Evolutionary conservation across 1,284 basidiomycete genomes (phyloP), one percentile per base, ranked within the genome.

Genomic region (Cryptococcus sp.): DNA sequence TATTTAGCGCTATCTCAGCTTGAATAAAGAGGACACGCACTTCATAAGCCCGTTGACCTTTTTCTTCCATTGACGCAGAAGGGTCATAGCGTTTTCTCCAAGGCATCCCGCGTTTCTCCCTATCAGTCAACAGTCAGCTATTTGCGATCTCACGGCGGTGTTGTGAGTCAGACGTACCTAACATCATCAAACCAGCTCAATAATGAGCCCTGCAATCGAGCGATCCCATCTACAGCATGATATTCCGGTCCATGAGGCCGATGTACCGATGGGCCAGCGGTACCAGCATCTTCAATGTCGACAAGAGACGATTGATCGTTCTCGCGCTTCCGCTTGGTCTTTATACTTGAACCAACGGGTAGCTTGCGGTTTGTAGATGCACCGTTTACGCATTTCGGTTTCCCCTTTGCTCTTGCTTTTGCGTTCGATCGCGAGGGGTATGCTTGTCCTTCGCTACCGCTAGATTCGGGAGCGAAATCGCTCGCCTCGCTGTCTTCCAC

Each of bases 31-130:
- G 49, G 11, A 48, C 16, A 65, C 77, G 40, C 45, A 78, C 74
- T 67, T 80, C 77, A 49, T 80, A 79, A 20, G 77, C 77, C 23
- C 77, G 59, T 58, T 80, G 78, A 0, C 72, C 76, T 59, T 75
- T 74, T 45, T 69, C 68, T 52, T 43, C 50, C n/a, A 43, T 19
- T 41, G n/a, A 11, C 17, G 34, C 16, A 29, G 4, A 19, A 20
- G 23, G 47, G 45, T 37, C 44, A 40, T 41, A 19, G 16, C 19
- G 26, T 25, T 44, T 53, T 39, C 6, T 1, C 25, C 29, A 7
- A 16, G 17, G 19, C 16, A 45, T 46, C 43, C 43, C 26, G 7
- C 37, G 41, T 46, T 41, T 40, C 22, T 37, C 29, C 26, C 51
- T 44, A 44, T n/a, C 7, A 44, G 4, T 16, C 22, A 22, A n/a